Conservation (phyloP, 1,139 yeast species). For the Lodderomyces orthopsilosis region DNA sequence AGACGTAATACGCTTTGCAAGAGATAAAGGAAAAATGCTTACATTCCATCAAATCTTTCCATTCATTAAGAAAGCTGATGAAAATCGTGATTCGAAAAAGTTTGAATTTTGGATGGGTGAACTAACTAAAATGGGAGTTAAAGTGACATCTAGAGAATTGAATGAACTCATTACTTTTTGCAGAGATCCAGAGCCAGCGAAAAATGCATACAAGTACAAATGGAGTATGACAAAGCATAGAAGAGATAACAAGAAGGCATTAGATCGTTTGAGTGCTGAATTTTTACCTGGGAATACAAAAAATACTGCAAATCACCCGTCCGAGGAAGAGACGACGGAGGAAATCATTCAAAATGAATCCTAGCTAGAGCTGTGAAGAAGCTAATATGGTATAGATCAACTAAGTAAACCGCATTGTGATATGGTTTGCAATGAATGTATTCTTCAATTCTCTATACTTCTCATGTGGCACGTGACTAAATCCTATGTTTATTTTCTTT, state of each 20-base stretch:
- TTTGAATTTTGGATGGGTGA: constrained; percentile 43
- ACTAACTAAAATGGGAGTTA: constrained; percentile 30
- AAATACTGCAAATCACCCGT: constrained; percentile 10
- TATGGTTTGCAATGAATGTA: too few species aligned
- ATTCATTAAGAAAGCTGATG: constrained; percentile 36
- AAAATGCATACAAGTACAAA: constrained; percentile 30
- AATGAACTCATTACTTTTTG: neutral
- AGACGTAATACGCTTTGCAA: constrained; percentile 24
- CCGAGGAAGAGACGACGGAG: constrained; percentile 19
- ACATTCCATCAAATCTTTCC: constrained; percentile 44
- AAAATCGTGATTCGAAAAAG: constrained; percentile 25
- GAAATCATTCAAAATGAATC: neutral
- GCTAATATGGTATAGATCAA: too few species aligned
- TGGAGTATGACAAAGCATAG: constrained; percentile 25
- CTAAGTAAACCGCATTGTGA: too few species aligned
- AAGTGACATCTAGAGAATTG: neutral
- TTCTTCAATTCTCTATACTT: too few species aligned
- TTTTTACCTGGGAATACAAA: neutral
- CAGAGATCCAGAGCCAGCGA: neutral
- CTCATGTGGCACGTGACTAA: neutral
- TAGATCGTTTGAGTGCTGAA: constrained; percentile 23
- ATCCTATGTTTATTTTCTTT: neutral
- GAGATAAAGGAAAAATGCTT: constrained; percentile 29
- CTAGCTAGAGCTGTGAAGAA: too few species aligned
- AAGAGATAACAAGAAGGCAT: constrained; percentile 21